These are phyloP conservation scores for Stachybotrys chlorohalonatus DNA, from an alignment of 2,329 filamentous ascomycete genomes.

Conservation along the genomic window DNA sequence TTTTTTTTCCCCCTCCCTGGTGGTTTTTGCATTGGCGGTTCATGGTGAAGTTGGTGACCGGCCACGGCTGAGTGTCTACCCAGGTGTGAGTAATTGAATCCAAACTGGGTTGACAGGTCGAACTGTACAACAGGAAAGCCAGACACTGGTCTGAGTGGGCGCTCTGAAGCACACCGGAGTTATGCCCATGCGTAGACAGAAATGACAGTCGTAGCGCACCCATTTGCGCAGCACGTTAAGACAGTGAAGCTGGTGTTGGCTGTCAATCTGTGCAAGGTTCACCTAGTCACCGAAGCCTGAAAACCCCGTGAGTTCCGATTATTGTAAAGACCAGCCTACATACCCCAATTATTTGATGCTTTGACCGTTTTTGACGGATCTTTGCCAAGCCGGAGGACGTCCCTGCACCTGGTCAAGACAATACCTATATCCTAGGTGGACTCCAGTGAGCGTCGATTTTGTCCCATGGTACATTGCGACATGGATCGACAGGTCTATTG, in stretches of 20 bases:
- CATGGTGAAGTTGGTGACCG: background rate
- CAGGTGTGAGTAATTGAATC: background rate
- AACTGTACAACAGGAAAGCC: background rate
- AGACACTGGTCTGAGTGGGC: background rate
- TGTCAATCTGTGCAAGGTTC: background rate
- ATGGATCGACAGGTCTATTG: background rate
- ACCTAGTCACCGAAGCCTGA: background rate
- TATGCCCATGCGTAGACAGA: background rate
- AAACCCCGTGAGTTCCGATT: too few species aligned
- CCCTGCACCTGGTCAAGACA: background rate
- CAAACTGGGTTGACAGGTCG: slow-evolving; percentile 1
- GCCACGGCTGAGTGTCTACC: slow-evolving; percentile 1
- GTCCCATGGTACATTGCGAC: background rate
- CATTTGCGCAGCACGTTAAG: slow-evolving; percentile 1
- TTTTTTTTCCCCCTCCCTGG: background rate
- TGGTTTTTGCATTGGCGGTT: slow-evolving; percentile 1
- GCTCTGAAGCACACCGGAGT: background rate
- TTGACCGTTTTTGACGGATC: slow-evolving; percentile 1
- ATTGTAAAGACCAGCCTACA: too few species aligned
- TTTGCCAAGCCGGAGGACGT: background rate
- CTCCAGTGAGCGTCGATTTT: background rate
- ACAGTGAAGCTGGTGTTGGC: slow-evolving; percentile 1
- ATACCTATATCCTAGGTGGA: background rate
- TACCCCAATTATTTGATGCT: slow-evolving; percentile 1
- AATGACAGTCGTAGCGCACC: background rate